These are phyloP conservation scores for Taphrina pruni DNA, from an alignment of 1,139 yeast species.

Conservation along the genomic window DNA sequence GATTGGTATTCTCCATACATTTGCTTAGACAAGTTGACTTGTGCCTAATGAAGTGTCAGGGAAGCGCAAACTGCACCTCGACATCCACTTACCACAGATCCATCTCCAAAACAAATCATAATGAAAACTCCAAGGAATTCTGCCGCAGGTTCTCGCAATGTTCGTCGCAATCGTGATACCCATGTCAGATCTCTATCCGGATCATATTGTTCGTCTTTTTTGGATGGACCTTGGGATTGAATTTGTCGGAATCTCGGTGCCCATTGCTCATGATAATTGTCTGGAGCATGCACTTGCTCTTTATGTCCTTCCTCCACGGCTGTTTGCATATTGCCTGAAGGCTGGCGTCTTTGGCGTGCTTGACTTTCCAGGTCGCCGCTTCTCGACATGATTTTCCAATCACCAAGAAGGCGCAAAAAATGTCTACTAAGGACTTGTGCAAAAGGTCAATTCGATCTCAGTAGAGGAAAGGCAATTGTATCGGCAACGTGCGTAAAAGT, in stretches of 20 bases:
- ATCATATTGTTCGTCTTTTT: constrained; percentile 23
- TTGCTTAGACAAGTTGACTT: constrained; percentile 51
- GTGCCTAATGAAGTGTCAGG: constrained; percentile 52
- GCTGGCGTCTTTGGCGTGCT: neutral
- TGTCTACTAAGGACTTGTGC: too few species aligned
- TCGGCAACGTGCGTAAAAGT: too few species aligned
- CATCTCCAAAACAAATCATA: constrained; percentile 40
- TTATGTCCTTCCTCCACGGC: constrained; percentile 1
- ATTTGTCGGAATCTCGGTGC: constrained; percentile 36
- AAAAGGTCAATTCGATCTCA: too few species aligned
- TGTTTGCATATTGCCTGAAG: neutral
- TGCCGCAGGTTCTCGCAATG: constrained; percentile 52
- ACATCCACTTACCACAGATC: constrained; percentile 7
- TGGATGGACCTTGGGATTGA: constrained; percentile 36
- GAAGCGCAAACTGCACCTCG: constrained; percentile 49
- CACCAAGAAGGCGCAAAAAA: too few species aligned
- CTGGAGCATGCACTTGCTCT: constrained; percentile 11
- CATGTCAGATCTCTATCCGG: constrained; percentile 18
- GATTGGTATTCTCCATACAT: constrained; percentile 55
- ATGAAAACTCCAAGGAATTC: constrained; percentile 52
- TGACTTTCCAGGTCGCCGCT: constrained; percentile 6
- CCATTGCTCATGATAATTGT: constrained; percentile 23
- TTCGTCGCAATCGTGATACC: constrained; percentile 45
- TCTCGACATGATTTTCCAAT: neutral
- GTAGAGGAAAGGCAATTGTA: too few species aligned